Conservation (phyloP, 331 rosid species). For the Malus hybrid region DNA sequence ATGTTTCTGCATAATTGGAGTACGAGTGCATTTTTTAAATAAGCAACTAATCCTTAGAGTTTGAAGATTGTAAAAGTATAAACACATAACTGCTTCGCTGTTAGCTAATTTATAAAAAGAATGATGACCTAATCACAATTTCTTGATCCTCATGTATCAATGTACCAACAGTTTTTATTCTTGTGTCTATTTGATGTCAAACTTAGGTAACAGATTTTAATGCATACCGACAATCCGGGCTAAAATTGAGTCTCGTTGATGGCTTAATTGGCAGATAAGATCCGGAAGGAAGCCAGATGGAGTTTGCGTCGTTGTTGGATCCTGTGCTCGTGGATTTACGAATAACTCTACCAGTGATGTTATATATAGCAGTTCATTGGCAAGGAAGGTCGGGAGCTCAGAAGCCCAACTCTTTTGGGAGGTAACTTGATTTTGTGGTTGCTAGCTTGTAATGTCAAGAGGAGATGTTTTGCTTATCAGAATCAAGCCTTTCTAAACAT, state of each 20-base stretch:
- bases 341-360: slow-evolving; percentile 66
- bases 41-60: neutral
- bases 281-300: slow-evolving; percentile 87
- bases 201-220: neutral
- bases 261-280: slow-evolving; percentile 57
- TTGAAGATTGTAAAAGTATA: neutral
- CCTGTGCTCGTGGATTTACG: slow-evolving; percentile 86
- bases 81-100: no score
- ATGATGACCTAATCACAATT: no score
- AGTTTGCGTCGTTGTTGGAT: slow-evolving; percentile 87
- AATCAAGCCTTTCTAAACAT: slow-evolving; percentile 18
- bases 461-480: neutral
- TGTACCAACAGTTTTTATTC: neutral
- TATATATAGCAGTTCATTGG: slow-evolving; percentile 69
- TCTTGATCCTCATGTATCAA: no score
- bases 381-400: slow-evolving; percentile 61
- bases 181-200: neutral
- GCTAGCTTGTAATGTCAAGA: neutral
- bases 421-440: slow-evolving; percentile 37
- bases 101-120: no score
- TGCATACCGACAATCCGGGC: neutral
- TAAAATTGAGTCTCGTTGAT: neutral
- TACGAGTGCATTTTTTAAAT: neutral
- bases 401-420: slow-evolving; percentile 92
- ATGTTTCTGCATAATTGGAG: neutral